Percentiles rank a stretch among this genome's conserved stretches.
Conservation (phyloP, 1,284 basidiomycete species). For the Malassezia caprae region DNA sequence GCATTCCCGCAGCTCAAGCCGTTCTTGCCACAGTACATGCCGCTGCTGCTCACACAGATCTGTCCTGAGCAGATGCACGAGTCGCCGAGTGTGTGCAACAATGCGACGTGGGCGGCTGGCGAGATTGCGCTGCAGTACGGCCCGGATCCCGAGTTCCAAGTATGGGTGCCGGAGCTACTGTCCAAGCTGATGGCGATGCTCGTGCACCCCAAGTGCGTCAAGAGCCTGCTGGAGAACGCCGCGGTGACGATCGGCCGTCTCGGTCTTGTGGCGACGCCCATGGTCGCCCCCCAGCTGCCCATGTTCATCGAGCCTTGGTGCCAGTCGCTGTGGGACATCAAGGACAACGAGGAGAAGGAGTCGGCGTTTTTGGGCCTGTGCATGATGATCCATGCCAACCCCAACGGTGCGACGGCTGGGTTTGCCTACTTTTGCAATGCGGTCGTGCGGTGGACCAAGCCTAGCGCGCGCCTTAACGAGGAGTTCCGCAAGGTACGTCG, state of each 20-base stretch:
- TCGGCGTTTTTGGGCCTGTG: conserved; percentile 98
- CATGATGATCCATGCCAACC: conserved; percentile 86
- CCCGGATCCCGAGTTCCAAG: conserved; percentile 49
- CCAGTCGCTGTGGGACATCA: conserved; percentile 90
- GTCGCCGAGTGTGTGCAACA: conserved; percentile 93
- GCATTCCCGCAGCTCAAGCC: conserved; percentile 77
- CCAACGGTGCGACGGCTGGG: conserved; percentile 51
- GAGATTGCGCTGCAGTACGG: conserved; percentile 63
- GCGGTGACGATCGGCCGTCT: conserved; percentile 98
- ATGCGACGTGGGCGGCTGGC: conserved; percentile 98
- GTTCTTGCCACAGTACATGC: conserved; percentile 68
- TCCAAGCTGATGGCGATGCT: conserved; percentile 83
- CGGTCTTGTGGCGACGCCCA: conserved; percentile 75
- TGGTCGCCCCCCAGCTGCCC: conserved; percentile 79
- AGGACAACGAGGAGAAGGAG: conserved; percentile 99
- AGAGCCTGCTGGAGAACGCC: conserved; percentile 91
- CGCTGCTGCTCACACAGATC: conserved; percentile 77
- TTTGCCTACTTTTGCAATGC: conserved; percentile 48
- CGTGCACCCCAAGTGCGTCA: conserved; percentile 75
- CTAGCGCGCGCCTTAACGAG: conserved; percentile 37
- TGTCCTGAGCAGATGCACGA: conserved; percentile 80
- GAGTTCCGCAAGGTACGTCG: conserved; percentile 47
- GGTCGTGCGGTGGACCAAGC: conserved; percentile 44
- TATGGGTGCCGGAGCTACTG: conserved; percentile 58
- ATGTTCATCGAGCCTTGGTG: conserved; percentile 95